These are phyloP conservation scores for Xylaria sp. DNA, from an alignment of 2,329 filamentous ascomycete species.

Conservation along the genomic window DNA sequence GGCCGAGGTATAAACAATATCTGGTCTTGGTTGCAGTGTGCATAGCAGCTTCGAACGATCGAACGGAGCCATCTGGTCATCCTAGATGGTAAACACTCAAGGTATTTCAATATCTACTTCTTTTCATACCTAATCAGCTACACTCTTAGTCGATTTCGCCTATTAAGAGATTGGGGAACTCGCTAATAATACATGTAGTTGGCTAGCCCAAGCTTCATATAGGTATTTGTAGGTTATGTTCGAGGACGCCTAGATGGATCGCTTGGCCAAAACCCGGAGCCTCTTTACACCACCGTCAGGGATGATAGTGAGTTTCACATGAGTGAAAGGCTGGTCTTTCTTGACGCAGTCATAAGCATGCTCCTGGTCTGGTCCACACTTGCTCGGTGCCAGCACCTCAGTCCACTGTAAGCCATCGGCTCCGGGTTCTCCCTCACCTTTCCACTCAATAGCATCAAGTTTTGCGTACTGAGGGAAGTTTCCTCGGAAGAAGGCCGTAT, in stretches of 20 bases:
- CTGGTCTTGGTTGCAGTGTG: too few relatives aligned
- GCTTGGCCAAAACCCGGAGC: slow-evolving; percentile 75
- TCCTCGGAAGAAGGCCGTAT: slow-evolving; percentile 83
- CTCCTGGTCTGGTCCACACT: slow-evolving; percentile 74
- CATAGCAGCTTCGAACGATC: too few relatives aligned
- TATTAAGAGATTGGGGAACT: too few relatives aligned
- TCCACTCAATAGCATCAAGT: slow-evolving; percentile 66
- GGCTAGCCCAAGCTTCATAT: too few relatives aligned
- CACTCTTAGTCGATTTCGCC: background rate
- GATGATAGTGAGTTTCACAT: slow-evolving; percentile 90
- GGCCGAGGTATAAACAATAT: too few relatives aligned
- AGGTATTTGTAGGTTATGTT: background rate
- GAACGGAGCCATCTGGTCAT: too few relatives aligned
- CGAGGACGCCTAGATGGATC: slow-evolving; percentile 42
- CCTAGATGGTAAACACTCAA: too few relatives aligned
- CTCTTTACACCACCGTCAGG: slow-evolving; percentile 93
- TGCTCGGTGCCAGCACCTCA: slow-evolving; percentile 69
- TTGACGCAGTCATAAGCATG: slow-evolving; percentile 66
- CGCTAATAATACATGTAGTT: background rate
- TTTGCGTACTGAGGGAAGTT: slow-evolving; percentile 82
- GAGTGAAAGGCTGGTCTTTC: slow-evolving; percentile 69
- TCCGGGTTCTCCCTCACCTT: slow-evolving; percentile 58
- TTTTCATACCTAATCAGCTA: background rate
- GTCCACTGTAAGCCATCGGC: slow-evolving; percentile 67
- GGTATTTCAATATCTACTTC: background rate